A percentile compares a stretch with the other conserved stretches of the same genome.
These are phyloP conservation scores for Calonectria henricotiae DNA, from an alignment of 2,329 filamentous ascomycete genomes.

Conservation along the genomic window DNA sequence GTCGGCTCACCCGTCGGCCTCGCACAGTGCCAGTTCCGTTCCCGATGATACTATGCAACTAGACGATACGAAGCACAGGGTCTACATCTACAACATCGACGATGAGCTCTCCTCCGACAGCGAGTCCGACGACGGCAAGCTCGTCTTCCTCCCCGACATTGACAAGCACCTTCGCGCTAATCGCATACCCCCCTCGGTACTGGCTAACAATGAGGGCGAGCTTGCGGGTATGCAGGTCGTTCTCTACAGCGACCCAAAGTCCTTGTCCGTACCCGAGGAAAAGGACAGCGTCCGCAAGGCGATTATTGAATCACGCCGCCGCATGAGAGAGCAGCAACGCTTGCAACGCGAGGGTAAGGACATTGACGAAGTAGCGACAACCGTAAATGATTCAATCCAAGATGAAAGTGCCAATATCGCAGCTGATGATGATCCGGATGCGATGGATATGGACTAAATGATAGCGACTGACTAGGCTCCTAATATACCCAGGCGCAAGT, in stretches of 20 bases:
- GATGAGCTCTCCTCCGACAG: slow-evolving; percentile 80
- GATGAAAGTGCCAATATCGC: slow-evolving; percentile 33
- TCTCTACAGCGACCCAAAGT: slow-evolving; percentile 85
- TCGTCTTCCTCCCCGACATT: slow-evolving; percentile 89
- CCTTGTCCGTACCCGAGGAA: slow-evolving; percentile 82
- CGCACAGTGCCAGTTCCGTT: slow-evolving; percentile 43
- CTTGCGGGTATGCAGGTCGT: slow-evolving; percentile 81
- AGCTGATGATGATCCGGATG: slow-evolving; percentile 69
- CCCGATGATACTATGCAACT: slow-evolving; percentile 81
- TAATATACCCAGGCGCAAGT: slow-evolving; percentile 48
- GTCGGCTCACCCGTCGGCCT: neutral
- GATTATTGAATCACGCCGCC: slow-evolving; percentile 83
- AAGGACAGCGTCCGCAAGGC: slow-evolving; percentile 86
- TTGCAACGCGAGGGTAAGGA: slow-evolving; percentile 56
- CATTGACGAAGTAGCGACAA: slow-evolving; percentile 29
- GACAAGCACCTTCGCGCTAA: slow-evolving; percentile 83
- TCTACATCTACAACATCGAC: slow-evolving; percentile 94
- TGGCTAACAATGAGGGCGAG: slow-evolving; percentile 72
- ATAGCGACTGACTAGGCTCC: slow-evolving; percentile 19
- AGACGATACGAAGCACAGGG: slow-evolving; percentile 88
- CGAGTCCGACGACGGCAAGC: slow-evolving; percentile 68
- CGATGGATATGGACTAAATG: slow-evolving; percentile 76
- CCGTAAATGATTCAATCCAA: slow-evolving; percentile 31
- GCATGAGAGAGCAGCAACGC: slow-evolving; percentile 75
- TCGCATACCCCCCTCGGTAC: slow-evolving; percentile 78